A percentile compares a stretch with the other conserved stretches of the same genome.
These are phyloP conservation scores for Neckera pumila DNA, from an alignment of 225 moss, liverwort and hornwort genomes.

Conservation along the genomic window DNA sequence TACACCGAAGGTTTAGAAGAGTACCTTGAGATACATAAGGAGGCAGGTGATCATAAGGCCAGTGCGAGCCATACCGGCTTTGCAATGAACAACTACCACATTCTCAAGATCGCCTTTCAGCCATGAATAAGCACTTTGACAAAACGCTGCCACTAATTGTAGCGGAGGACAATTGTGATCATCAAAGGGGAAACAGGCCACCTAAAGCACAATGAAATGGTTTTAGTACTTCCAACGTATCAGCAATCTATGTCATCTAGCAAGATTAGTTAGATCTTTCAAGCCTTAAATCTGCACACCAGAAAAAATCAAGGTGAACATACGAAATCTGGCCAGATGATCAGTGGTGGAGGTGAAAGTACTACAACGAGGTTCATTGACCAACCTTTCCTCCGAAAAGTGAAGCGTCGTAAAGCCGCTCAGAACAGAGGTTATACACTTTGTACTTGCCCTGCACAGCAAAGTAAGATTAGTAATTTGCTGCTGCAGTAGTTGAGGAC, in stretches of 20 bases:
- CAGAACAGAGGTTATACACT: slow-evolving; percentile 98
- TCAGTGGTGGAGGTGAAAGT: background rate
- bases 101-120: slow-evolving; percentile 95
- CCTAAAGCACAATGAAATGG: slow-evolving; percentile 32
- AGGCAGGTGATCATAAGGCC: slow-evolving; percentile 98
- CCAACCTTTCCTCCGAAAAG: slow-evolving; percentile 94
- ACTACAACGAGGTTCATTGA: background rate
- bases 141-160: slow-evolving; percentile 74
- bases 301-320: background rate
- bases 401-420: slow-evolving; percentile 94
- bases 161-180: slow-evolving; percentile 96
- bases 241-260: background rate
- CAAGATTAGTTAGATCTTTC: background rate
- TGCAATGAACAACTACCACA: slow-evolving; percentile 98
- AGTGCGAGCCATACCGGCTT: slow-evolving; percentile 98
- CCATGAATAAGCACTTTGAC: slow-evolving; percentile 98
- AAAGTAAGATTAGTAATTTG: background rate
- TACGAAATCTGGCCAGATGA: background rate
- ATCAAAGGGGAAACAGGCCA: slow-evolving; percentile 94
- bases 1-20: background rate
- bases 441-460: slow-evolving; percentile 88
- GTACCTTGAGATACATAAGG: slow-evolving; percentile 93
- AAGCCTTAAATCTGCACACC: background rate
- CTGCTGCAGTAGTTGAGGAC: background rate
- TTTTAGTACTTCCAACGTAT: background rate